Base-by-base conservation (phyloP, 805 yeast species). In the Teunomyces cretensis region DNA sequence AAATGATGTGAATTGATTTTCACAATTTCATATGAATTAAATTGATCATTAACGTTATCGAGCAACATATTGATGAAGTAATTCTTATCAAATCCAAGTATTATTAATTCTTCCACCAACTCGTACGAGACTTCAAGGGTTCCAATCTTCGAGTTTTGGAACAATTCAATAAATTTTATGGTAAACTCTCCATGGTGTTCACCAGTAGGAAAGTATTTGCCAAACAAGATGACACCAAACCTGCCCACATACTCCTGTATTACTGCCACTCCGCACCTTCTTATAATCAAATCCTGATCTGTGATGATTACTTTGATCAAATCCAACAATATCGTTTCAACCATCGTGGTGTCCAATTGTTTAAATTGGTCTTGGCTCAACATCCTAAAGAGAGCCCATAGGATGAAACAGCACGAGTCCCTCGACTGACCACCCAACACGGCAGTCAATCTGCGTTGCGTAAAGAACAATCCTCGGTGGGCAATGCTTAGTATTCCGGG, bases 221-320 rank as follows among this genome's bases (percentile, higher is more conserved):
- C 50, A 55, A 81, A 65, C 22, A 73, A 45, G 26, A 45, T 27
- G 9, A 64, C 65, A 1, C 87, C 87, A 57, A 81, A 83, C 30
- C 97, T 67, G 0, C 98, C 98, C 2, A 88, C 60, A 12, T 86
- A 72, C 56, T 91, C 98, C 58, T 91, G 97, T 6, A 91, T 55
- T 0, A 94, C 92, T 0, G 97, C 96, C 4, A 88, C 72, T 1
- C 91, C 84, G 13, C 97, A 91, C 46, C 95, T 71, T 45, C 97
- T 72, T 5, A 90, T 78, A 47, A 83, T 74, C 14, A 88, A 67
- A 44, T 90, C 96, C 16, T 73, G 67, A 58, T 91, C 98, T 57
- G 84, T 84, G 40, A 88, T 72, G 7, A 84, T 66, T 1, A 80
- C 73, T 9, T 73, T 59, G 2, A 86, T 55, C 19, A 88, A 60